Percentiles rank a stretch among this genome's conserved stretches.
These are phyloP conservation scores for Wickerhamomyces silvicola DNA, from an alignment of 805 yeast genomes.

Conservation along the genomic window DNA sequence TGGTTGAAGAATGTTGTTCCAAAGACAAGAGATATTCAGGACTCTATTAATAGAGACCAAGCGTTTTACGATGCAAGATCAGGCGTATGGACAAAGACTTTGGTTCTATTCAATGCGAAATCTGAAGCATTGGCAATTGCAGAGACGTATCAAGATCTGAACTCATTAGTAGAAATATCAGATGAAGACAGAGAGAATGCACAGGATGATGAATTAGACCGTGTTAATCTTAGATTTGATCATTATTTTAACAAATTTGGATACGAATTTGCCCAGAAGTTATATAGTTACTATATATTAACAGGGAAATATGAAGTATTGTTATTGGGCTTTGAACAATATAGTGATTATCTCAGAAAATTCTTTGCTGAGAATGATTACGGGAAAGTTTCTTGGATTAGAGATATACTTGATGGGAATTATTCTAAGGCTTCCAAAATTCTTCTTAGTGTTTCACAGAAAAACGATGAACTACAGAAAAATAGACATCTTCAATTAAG, in stretches of 20 bases:
- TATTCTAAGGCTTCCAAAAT: conserved; percentile 44
- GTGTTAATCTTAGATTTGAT: conserved; percentile 28
- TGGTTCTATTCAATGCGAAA: conserved; percentile 44
- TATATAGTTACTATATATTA: conserved; percentile 53
- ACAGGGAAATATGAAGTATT: conserved; percentile 46
- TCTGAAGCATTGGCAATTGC: conserved; percentile 55
- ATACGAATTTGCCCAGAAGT: conserved; percentile 57
- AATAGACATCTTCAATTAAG: conserved; percentile 55
- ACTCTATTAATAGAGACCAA: conserved; percentile 11
- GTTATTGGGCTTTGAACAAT: conserved; percentile 50
- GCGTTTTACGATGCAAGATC: conserved; percentile 24
- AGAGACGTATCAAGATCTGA: conserved; percentile 59
- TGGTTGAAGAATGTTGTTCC: conserved; percentile 25
- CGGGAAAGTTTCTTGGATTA: conserved; percentile 66
- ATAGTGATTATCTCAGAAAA: conserved; percentile 39
- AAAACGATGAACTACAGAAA: conserved; percentile 34
- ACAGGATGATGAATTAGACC: conserved; percentile 12
- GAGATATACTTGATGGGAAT: conserved; percentile 46
- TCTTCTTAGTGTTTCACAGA: conserved; percentile 36
- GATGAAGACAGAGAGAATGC: conserved; percentile 35
- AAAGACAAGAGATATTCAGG: conserved; percentile 18
- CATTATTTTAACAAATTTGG: conserved; percentile 56
- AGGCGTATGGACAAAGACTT: conserved; percentile 51
- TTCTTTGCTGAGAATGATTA: conserved; percentile 47
- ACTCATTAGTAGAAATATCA: conserved; percentile 50